Base-by-base conservation (phyloP, 1,284 basidiomycete species). In the Sanghuangporus sanghuang region DNA sequence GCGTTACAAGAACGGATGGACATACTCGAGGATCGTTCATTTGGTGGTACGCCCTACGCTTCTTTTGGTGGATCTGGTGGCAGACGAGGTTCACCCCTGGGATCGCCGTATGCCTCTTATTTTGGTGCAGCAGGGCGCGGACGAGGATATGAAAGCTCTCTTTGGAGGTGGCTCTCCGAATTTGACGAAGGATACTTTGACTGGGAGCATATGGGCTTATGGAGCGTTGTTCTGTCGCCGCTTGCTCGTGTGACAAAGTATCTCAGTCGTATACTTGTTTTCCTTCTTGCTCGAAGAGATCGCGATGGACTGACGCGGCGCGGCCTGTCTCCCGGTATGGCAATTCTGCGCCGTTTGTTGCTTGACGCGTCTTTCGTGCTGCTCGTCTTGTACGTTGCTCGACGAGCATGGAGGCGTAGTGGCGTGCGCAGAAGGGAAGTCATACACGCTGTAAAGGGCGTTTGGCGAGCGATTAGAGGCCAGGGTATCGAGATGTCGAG, bases 1-100 rank as follows among this genome's bases (percentile, higher is more conserved):
- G 95, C 95, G 1, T 81, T 98, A 44, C 90, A 89, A 40, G 96
- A 98, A 74, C 87, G 96, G 11, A 78, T 98, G 35, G 89, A 93
- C 68, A 80, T 82, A 6, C 76, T 96, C 18, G 94, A 96, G 68
- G 49, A 65, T 16, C 52, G 65, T 14, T 53, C 68, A 35, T 9
- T 60, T 35, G 57, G 57, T 11, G 57, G 50, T 35, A 35, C 57
- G 2, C 53, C 50, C 9, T 63, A 27, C 35, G 57, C 35, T n/a
- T 68, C 44, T 23, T 64, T 59, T n/a, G 36, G 49, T 8, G 63
- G 58, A 35, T 16, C 32, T 5, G 56, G 16, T 36, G 48, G 23
- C 23, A 39, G 49, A 21, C 48, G 57, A 2, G 56, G 60, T 11
- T 46, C 61, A 8, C 61, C 64, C 8, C 54, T 54, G 18, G 55